phyloP scores from a whole-genome alignment of 257 asterid species.

The Primulina huaijiensis region DNA sequence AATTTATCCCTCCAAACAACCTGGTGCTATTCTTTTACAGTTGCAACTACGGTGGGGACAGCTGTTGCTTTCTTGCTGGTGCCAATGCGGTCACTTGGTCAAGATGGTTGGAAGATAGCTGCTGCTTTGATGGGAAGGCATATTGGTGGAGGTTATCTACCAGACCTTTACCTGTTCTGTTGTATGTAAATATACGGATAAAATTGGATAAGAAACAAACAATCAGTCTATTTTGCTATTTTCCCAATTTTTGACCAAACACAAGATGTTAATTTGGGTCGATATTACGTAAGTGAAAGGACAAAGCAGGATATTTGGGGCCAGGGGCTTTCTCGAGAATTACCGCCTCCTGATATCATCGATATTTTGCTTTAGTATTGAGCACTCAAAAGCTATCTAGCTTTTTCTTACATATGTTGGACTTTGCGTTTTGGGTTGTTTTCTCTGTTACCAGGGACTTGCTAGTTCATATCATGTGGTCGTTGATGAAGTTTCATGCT shows the following conservation, averaged over 20 bases:
- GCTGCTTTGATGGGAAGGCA: constrained; percentile 98
- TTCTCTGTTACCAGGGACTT: neutral
- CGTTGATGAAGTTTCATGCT: neutral
- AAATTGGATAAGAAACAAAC: no score
- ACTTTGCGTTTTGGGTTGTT: constrained; percentile 1
- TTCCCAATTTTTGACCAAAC: no score
- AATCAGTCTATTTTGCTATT: no score
- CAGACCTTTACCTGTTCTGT: neutral
- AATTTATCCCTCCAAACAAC: neutral
- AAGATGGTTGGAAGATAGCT: constrained; percentile 92
- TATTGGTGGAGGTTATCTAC: constrained; percentile 81
- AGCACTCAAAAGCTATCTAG: neutral
- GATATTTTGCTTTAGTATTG: no score
- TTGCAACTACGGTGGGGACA: constrained; percentile 86
- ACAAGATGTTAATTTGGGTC: no score
- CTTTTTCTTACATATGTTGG: neutral
- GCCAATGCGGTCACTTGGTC: constrained; percentile 86
- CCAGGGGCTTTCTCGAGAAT: no score
- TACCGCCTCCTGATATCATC: neutral
- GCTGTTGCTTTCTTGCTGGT: constrained; percentile 66
- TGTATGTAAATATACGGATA: neutral
- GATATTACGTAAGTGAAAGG: no score
- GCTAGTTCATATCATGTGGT: neutral
- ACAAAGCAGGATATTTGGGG: no score
- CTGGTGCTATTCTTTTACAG: constrained; percentile 30